Evolutionary conservation across 2,329 filamentous ascomycete species (phyloP).

Genomic region (Dryadomyces sulphureus): DNA sequence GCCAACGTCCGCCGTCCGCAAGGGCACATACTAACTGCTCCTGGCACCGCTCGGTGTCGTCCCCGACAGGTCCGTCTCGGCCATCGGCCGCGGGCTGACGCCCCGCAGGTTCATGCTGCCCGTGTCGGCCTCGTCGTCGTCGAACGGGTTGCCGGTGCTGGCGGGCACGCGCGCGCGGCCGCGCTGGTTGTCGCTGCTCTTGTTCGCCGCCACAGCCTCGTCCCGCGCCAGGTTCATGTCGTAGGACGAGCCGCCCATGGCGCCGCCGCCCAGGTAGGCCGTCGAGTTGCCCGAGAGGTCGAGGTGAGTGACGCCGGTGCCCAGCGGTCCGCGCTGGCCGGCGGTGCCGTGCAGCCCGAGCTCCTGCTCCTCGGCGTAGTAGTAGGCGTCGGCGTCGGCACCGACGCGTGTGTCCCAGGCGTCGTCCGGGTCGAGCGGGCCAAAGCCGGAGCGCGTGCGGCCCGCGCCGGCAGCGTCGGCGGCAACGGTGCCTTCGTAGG

Average conservation of each 20-base stretch:
- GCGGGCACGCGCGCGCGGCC: conserved; percentile 27
- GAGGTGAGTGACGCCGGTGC: conserved; percentile 14
- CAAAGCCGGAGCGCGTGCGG: conserved; percentile 24
- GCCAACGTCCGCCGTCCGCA: too few relatives aligned
- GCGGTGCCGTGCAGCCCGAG: conserved; percentile 33
- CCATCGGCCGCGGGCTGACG: conserved; percentile 61
- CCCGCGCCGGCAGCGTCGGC: conserved; percentile 4
- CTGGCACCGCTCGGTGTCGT: conserved; percentile 2
- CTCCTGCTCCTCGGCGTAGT: conserved; percentile 60
- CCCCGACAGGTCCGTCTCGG: conserved; percentile 24
- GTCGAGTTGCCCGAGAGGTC: conserved; percentile 5
- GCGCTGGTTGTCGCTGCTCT: conserved; percentile 18
- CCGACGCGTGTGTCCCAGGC: conserved; percentile 75
- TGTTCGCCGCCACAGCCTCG: conserved; percentile 15
- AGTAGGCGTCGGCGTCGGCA: conserved; percentile 47
- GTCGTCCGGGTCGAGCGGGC: conserved; percentile 64
- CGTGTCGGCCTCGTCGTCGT: conserved; percentile 38
- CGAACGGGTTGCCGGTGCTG: conserved; percentile 51
- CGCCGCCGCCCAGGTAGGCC: conserved; percentile 7
- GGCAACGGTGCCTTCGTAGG: conserved; percentile 47
- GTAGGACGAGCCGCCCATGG: conserved; percentile 23
- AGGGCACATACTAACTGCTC: neutral
- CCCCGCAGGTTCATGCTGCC: conserved; percentile 50
- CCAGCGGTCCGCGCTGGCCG: conserved; percentile 17
- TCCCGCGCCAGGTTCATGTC: conserved; percentile 31